These are phyloP conservation scores for Aspergillus wentii DNA, from an alignment of 495 filamentous ascomycete genomes.

Conservation along the genomic window DNA sequence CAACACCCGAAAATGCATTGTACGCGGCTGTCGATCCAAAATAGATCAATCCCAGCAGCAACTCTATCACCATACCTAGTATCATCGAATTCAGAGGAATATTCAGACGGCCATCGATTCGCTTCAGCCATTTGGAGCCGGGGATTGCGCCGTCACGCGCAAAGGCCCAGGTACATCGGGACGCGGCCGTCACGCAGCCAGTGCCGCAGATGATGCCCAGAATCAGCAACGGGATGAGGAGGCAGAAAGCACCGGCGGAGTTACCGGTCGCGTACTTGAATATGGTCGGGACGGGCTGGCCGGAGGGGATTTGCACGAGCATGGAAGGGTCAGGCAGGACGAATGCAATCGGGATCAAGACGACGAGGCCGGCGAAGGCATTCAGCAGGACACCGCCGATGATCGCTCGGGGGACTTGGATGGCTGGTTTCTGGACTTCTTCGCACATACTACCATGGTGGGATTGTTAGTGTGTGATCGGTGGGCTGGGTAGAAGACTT, in stretches of 20 bases:
- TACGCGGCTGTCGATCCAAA: slow-evolving; percentile 51
- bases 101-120: slow-evolving; percentile 37
- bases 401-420: slow-evolving; percentile 60
- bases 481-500: background rate
- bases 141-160: slow-evolving; percentile 53
- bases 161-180: slow-evolving; percentile 66
- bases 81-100: slow-evolving; percentile 45
- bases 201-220: slow-evolving; percentile 62
- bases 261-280: slow-evolving; percentile 13
- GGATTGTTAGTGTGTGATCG: slow-evolving; percentile 8
- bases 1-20: slow-evolving; percentile 54
- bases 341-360: slow-evolving; percentile 53
- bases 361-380: slow-evolving; percentile 54
- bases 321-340: slow-evolving; percentile 50
- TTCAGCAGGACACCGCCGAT: slow-evolving; percentile 56
- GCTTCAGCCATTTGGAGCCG: slow-evolving; percentile 49
- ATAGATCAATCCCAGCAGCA: slow-evolving; percentile 51
- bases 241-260: slow-evolving; percentile 52
- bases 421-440: slow-evolving; percentile 59
- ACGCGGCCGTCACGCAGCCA: slow-evolving; percentile 62
- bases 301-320: slow-evolving; percentile 52
- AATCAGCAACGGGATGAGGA: slow-evolving; percentile 60
- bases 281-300: slow-evolving; percentile 24
- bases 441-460: slow-evolving; percentile 50
- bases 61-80: slow-evolving; percentile 44